A percentile compares a stretch with the other conserved stretches of the same genome.
Conservation (phyloP, 306 rosid genomes). For the Ormosia emarginata region DNA sequence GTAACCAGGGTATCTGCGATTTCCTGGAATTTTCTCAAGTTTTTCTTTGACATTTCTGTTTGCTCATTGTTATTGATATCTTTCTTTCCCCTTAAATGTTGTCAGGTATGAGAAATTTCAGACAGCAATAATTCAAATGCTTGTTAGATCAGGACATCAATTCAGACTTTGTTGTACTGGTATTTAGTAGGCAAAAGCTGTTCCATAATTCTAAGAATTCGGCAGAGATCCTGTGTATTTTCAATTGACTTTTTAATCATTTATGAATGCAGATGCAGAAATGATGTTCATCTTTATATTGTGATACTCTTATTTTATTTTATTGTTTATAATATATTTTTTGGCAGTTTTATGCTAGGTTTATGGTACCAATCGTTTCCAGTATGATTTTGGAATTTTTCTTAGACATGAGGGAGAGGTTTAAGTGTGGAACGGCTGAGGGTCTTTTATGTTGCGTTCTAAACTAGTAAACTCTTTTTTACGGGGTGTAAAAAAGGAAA, state of each 20-base stretch:
- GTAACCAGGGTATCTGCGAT: slow-evolving; percentile 47
- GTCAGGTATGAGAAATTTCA: slow-evolving; percentile 46
- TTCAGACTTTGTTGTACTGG: slow-evolving; percentile 41
- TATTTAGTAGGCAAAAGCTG: slow-evolving; percentile 41
- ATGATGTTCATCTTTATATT: slow-evolving; percentile 25
- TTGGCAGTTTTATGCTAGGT: background rate
- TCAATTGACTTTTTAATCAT: slow-evolving; percentile 20
- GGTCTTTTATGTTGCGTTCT: too few relatives aligned
- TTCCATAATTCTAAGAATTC: slow-evolving; percentile 48
- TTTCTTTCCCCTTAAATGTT: slow-evolving; percentile 20
- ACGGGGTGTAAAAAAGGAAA: too few relatives aligned
- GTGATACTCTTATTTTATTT: background rate
- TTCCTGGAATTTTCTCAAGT: slow-evolving; percentile 16
- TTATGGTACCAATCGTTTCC: background rate
- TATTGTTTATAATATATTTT: background rate
- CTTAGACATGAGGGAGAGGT: background rate
- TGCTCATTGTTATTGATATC: slow-evolving; percentile 24
- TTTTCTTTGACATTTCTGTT: background rate
- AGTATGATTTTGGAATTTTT: background rate
- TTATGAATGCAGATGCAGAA: slow-evolving; percentile 32
- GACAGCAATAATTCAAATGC: slow-evolving; percentile 45
- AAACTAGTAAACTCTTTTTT: too few relatives aligned
- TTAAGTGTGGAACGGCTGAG: background rate
- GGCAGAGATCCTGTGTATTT: slow-evolving; percentile 44
- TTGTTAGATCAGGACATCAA: slow-evolving; percentile 41